phyloP scores from a whole-genome alignment of 352 stramenopile genomes.

The Discostella stelligera region DNA sequence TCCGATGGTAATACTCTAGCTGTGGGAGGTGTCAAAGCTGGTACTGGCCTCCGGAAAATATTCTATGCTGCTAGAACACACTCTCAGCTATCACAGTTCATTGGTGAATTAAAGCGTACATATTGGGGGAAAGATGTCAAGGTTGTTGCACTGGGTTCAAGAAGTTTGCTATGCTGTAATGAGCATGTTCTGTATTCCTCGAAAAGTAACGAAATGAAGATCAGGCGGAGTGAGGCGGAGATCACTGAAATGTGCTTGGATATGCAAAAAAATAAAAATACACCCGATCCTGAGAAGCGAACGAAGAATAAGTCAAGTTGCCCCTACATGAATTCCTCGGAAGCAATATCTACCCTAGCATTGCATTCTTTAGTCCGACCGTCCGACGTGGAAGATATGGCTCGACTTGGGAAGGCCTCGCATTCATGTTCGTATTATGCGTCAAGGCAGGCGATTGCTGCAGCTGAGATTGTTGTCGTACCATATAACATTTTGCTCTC shows the following conservation, averaged over 20 bases:
- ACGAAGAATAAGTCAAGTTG: slow-evolving; percentile 39
- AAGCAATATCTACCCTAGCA: slow-evolving; percentile 74
- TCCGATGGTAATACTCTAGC: slow-evolving; percentile 3
- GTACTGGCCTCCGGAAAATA: slow-evolving; percentile 72
- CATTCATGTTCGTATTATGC: slow-evolving; percentile 98
- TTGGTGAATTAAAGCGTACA: slow-evolving; percentile 83
- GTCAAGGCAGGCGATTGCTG: slow-evolving; percentile 54
- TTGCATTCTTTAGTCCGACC: slow-evolving; percentile 73
- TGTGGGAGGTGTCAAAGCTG: slow-evolving; percentile 48
- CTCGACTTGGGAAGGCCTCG: slow-evolving; percentile 87
- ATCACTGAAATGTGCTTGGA: slow-evolving; percentile 86
- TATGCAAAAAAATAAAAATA: slow-evolving; percentile 75
- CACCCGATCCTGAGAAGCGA: slow-evolving; percentile 9
- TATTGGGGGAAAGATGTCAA: slow-evolving; percentile 66
- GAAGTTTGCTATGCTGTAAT: slow-evolving; percentile 84
- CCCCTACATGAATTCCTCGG: slow-evolving; percentile 59
- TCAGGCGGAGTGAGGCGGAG: slow-evolving; percentile 50
- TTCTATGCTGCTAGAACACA: slow-evolving; percentile 86
- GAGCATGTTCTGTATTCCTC: slow-evolving; percentile 56
- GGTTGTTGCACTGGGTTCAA: slow-evolving; percentile 80
- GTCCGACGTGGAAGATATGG: slow-evolving; percentile 95
- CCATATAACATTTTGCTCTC: slow-evolving; percentile 71
- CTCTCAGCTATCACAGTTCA: slow-evolving; percentile 88
- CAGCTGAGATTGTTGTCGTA: slow-evolving; percentile 73
- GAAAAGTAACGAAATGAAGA: slow-evolving; percentile 16